Percentiles rank a stretch among this genome's conserved stretches.
Conservation (phyloP, 306 rosid genomes). For the Mimosa pudica region DNA sequence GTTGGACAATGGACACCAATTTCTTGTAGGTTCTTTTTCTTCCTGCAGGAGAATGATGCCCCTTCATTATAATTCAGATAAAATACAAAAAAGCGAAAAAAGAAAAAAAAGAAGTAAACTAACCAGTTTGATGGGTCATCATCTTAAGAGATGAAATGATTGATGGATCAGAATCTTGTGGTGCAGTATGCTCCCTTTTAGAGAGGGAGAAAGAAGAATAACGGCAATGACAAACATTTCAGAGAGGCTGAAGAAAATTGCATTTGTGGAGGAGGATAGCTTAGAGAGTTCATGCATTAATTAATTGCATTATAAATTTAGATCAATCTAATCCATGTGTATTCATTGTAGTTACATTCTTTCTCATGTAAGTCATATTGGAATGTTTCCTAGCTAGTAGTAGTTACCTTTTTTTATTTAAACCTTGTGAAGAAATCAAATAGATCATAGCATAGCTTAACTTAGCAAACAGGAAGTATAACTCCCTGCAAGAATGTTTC, state of each 20-base stretch:
- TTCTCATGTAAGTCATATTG: constrained; percentile 27
- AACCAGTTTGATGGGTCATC: constrained; percentile 4
- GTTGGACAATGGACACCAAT: constrained; percentile 33
- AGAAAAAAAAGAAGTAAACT: background rate
- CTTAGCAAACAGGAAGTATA: constrained; percentile 12
- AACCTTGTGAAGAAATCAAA: constrained; percentile 33
- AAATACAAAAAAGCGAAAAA: background rate
- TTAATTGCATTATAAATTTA: constrained; percentile 46
- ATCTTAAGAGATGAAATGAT: too few species aligned
- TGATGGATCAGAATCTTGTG: constrained; percentile 24
- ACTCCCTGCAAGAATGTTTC: constrained; percentile 23
- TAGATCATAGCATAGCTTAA: constrained; percentile 33
- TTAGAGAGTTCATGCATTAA: constrained; percentile 39
- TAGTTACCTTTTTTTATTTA: constrained; percentile 15
- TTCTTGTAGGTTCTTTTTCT: constrained; percentile 50
- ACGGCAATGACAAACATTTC: constrained; percentile 34
- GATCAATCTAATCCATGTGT: constrained; percentile 44
- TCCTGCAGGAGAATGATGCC: constrained; percentile 42
- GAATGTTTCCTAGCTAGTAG: constrained; percentile 16
- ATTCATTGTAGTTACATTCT: constrained; percentile 49
- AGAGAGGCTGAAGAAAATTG: constrained; percentile 37
- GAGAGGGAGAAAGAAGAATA: constrained; percentile 30
- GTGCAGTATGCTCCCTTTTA: constrained; percentile 33
- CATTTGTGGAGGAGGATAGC: constrained; percentile 16
- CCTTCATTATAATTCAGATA: constrained; percentile 32